These are phyloP conservation scores for Saccharomycopsis babjevae DNA, from an alignment of 805 yeast species.

Conservation along the genomic window DNA sequence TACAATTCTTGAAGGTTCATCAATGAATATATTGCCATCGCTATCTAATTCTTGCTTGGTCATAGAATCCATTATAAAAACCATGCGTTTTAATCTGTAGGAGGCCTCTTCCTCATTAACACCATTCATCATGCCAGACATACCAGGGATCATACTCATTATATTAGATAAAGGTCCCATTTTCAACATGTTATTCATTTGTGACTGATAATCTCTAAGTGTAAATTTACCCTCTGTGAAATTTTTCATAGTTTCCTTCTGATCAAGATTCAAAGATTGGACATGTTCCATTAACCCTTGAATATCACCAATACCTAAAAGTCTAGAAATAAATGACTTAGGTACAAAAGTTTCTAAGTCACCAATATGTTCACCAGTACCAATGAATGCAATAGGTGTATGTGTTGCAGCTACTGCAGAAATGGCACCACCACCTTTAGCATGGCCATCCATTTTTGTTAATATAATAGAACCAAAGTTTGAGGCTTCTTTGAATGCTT, in stretches of 20 bases:
- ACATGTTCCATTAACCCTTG: conserved; percentile 93
- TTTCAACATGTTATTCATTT: conserved; percentile 88
- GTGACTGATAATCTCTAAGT: conserved; percentile 81
- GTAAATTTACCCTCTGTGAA: conserved; percentile 93
- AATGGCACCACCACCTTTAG: conserved; percentile 99
- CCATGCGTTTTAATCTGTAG: conserved; percentile 75
- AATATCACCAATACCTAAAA: conserved; percentile 91
- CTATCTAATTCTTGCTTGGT: conserved; percentile 82
- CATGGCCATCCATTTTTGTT: conserved; percentile 97
- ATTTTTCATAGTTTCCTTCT: conserved; percentile 83
- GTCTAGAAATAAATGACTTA: conserved; percentile 76
- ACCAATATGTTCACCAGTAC: conserved; percentile 95
- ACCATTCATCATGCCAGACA: conserved; percentile 76
- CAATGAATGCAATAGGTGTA: conserved; percentile 91
- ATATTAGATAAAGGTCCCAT: conserved; percentile 95
- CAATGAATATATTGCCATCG: conserved; percentile 72
- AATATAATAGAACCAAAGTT: conserved; percentile 91
- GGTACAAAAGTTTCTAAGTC: conserved; percentile 91
- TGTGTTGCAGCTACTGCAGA: conserved; percentile 96
- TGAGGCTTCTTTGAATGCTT: conserved; percentile 86
- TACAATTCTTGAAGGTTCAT: conserved; percentile 76
- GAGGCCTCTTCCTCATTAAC: conserved; percentile 89
- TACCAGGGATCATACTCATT: conserved; percentile 91
- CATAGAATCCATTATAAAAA: conserved; percentile 92
- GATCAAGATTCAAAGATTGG: conserved; percentile 75